Base-by-base conservation (phyloP, 2,329 filamentous ascomycete genomes). In the Trichoderma arundinaceum region DNA sequence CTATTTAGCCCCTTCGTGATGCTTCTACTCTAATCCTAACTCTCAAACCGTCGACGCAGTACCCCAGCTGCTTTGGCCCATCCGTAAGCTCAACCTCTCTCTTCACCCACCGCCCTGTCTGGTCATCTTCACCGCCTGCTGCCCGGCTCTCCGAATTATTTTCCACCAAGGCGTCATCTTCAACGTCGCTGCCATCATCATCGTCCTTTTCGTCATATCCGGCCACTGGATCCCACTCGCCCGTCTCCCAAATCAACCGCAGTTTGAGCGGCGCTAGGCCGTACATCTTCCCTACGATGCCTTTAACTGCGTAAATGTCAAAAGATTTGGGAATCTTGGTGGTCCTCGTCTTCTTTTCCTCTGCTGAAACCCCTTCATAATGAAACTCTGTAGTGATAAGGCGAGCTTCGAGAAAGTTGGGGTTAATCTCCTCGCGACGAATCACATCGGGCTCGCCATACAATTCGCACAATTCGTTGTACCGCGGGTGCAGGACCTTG, bases 191-290 rank as follows among this genome's bases (percentile, higher is more conserved):
- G 70, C 81, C 83, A 52, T 81, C 82, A 62, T 79, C 35, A 5
- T 51, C 84, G 49, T 86, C 86, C 35, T 84, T 83, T 4, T 86
- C 83, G 68, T 88, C 83, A 70, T 87, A 86, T 67, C 85, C 83
- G 8, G 84, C 84, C 0, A 92, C 88, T 0, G 92, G 92, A 76
- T 97, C 92, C 87, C 90, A 92, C 76, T 97, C 94, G 19, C 92
- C 92, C 8, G 93, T 97, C 79, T 97, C 92, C 90, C 92, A 96
- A 0, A 95, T 80, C 56, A 98, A 76, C 46, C 82, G 84, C 67
- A 94, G 79, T 48, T 79, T 78, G 68, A 92, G 81, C 0, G 92
- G 90, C 53, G 83, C 78, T 10, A 91, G 71, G 1, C 78, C 81
- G 72, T 96, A 92, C n/a, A 90, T 75, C 69, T 86, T 88, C 0